Percentiles rank a stretch among this genome's conserved stretches.
Conservation (phyloP, 1,284 basidiomycete species). For the Ustilago sp. region DNA sequence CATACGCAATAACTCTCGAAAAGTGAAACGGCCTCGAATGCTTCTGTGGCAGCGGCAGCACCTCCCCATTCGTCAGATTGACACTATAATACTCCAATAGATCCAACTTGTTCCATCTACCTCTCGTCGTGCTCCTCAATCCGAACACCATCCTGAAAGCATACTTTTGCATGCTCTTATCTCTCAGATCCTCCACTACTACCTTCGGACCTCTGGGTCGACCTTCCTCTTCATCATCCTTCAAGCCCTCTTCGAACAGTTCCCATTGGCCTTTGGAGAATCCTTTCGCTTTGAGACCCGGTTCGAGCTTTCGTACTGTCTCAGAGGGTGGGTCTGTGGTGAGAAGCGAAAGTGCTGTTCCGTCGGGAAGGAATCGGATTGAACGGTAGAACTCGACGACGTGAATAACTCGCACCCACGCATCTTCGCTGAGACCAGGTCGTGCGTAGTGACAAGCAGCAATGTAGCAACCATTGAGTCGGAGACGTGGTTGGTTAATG, state of each 20-base stretch:
- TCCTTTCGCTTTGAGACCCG: slow-evolving; percentile 78
- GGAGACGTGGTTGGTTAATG: slow-evolving; percentile 65
- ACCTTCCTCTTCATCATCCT: slow-evolving; percentile 50
- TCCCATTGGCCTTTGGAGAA: slow-evolving; percentile 74
- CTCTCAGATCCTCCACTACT: slow-evolving; percentile 61
- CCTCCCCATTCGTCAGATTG: slow-evolving; percentile 80
- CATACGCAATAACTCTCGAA: slow-evolving; percentile 75
- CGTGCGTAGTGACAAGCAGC: slow-evolving; percentile 66
- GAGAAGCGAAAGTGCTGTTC: slow-evolving; percentile 84
- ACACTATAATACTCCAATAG: slow-evolving; percentile 75
- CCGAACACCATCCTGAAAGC: slow-evolving; percentile 85
- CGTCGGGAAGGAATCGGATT: slow-evolving; percentile 88
- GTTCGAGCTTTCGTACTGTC: slow-evolving; percentile 81
- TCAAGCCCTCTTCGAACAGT: slow-evolving; percentile 48
- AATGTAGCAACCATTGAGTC: slow-evolving; percentile 67
- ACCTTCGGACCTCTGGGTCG: slow-evolving; percentile 54
- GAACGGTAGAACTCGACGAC: slow-evolving; percentile 77
- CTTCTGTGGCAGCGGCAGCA: slow-evolving; percentile 78
- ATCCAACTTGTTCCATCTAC: slow-evolving; percentile 85
- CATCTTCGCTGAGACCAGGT: slow-evolving; percentile 60
- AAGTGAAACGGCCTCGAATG: slow-evolving; percentile 92
- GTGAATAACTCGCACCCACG: slow-evolving; percentile 67
- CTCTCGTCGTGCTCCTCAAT: slow-evolving; percentile 78
- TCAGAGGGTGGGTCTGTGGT: slow-evolving; percentile 84
- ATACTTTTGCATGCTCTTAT: slow-evolving; percentile 74